Evolutionary conservation across 768 basidiomycete genomes (phyloP), one percentile per base, ranked within the genome.

Genomic region (Ramaria sp.): DNA sequence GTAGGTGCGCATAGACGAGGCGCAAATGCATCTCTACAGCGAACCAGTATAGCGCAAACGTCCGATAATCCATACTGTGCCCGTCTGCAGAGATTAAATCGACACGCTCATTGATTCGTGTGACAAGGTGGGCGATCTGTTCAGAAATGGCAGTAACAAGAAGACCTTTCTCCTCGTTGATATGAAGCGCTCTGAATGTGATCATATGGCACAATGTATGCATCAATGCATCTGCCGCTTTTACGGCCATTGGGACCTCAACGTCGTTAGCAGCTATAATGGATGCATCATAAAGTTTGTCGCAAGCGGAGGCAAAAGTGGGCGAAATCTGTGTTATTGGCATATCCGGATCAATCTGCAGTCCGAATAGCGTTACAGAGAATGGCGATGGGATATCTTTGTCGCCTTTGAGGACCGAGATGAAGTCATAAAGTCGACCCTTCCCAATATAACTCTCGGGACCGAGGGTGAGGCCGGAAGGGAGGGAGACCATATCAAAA

Each of bases 11-110:
- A 42, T 65, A 67, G 10, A 68, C 68, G 22, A 76, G 58, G 17
- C 81, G 77, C 37, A 70, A 70, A 2, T 76, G 70, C 19, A 85
- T 54, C 63, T 86, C 86, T 33, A 89, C 70, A 3, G 73, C 63
- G 64, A 85, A 83, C 87, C 87, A 90, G 34, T 74, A 71, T n/a
- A 76, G 61, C 10, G 72, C 64, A 43, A 85, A 66, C 3, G 71
- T 71, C 20, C 77, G 69, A 3, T 62, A 58, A 60, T 75, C 73
- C 49, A 74, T 61, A 3, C 67, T 67, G 38, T 67, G 60, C 19
- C 61, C 63, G 13, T 68, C 67, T 0, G 4, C 65, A 27, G 9
- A 57, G 19, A 57, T 31, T 19, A 49, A 20, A 33, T 47, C 55
- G 13, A 57, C 42, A 37, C 45, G 45, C 15, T 47, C 42, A 31